These are phyloP conservation scores for Cladochytrium tenue DNA, from an alignment of 371 early-diverging fungal genomes.

Conservation along the genomic window DNA sequence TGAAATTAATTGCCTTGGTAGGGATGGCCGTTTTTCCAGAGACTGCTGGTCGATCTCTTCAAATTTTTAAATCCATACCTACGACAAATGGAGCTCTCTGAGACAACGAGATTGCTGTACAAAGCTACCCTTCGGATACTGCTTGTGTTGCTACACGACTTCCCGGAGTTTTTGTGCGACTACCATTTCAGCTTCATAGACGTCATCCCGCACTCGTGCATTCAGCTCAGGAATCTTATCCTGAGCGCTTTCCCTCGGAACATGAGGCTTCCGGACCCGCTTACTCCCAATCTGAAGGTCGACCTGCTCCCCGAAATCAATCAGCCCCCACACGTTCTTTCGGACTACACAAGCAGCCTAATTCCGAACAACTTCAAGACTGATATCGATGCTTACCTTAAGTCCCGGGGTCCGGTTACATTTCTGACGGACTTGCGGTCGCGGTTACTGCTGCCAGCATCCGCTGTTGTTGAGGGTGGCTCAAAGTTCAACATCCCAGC, in stretches of 20 bases:
- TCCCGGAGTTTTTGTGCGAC: constrained; percentile 94
- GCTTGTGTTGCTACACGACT: constrained; percentile 93
- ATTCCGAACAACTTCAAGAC: constrained; percentile 60
- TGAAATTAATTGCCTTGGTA: constrained; percentile 15
- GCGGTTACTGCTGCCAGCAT: constrained; percentile 35
- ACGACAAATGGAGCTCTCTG: constrained; percentile 58
- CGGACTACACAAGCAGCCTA: constrained; percentile 74
- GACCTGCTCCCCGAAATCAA: constrained; percentile 84
- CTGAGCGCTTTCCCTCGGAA: constrained; percentile 92
- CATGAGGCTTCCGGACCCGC: constrained; percentile 95
- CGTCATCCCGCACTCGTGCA: constrained; percentile 88
- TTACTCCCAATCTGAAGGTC: constrained; percentile 92
- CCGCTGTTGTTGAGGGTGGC: constrained; percentile 16
- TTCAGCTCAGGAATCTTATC: constrained; percentile 93
- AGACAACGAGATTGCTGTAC: constrained; percentile 81
- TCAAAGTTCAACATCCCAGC: constrained; percentile 74
- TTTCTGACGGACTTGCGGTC: constrained; percentile 64
- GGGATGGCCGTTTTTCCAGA: constrained; percentile 87
- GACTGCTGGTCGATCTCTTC: constrained; percentile 77
- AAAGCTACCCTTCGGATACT: constrained; percentile 87
- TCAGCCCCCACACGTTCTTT: constrained; percentile 80
- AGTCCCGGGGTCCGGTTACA: constrained; percentile 59
- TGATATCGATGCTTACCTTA: constrained; percentile 74
- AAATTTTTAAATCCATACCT: constrained; percentile 86
- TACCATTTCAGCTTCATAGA: constrained; percentile 91